These are phyloP conservation scores for Polyporus tsugae DNA, from an alignment of 1,284 basidiomycete species.

Conservation along the genomic window DNA sequence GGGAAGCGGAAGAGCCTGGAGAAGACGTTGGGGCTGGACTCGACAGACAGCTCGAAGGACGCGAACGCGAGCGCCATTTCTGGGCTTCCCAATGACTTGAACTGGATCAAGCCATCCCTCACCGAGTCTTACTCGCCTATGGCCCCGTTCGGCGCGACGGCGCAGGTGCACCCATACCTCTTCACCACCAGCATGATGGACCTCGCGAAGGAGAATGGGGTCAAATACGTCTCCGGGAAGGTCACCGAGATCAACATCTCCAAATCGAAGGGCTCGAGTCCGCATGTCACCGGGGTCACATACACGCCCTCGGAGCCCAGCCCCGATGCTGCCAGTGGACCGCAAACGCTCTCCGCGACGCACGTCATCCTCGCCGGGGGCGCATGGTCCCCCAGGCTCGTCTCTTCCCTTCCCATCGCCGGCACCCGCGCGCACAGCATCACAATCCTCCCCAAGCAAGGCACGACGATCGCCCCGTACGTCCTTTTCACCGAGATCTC, in stretches of 20 bases:
- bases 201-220: conserved; percentile 66
- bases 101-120: conserved; percentile 67
- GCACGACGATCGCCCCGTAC: conserved; percentile 61
- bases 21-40: conserved; percentile 60
- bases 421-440: conserved; percentile 75
- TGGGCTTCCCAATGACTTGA: conserved; percentile 63
- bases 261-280: conserved; percentile 34
- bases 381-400: conserved; percentile 82
- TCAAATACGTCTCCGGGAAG: conserved; percentile 51
- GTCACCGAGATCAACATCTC: conserved; percentile 53
- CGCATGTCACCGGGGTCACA: conserved; percentile 59
- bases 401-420: conserved; percentile 60
- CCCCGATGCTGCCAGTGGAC: conserved; percentile 36
- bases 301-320: conserved; percentile 46
- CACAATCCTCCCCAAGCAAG: conserved; percentile 56
- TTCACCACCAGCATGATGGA: conserved; percentile 84
- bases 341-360: conserved; percentile 57
- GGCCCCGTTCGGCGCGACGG: conserved; percentile 68
- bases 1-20: conserved; percentile 56
- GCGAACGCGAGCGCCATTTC: conserved; percentile 36
- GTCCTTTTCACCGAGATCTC: conserved; percentile 72
- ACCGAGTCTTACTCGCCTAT: conserved; percentile 69
- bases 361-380: conserved; percentile 83
- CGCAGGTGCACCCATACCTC: conserved; percentile 83
- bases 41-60: conserved; percentile 33